Percentiles rank a stretch among this genome's conserved stretches.
Evolutionary conservation across 2,329 filamentous ascomycete genomes (phyloP).

Genomic region (Apiospora hydei): DNA sequence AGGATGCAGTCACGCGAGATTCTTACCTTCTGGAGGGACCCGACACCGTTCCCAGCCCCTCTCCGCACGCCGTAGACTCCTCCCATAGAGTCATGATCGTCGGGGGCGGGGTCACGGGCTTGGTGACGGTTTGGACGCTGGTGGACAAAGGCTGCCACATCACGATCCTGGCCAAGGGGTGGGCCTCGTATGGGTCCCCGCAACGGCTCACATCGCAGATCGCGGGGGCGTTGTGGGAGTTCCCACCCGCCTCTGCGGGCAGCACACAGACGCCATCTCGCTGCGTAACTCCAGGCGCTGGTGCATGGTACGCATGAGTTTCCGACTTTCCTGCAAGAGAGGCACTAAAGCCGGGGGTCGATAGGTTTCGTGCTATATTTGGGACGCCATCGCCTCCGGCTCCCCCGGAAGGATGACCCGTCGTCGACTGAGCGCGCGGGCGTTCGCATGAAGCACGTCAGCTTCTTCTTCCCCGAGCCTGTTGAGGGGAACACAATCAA

Average conservation of each 20-base stretch:
- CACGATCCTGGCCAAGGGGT: slow-evolving; percentile 41
- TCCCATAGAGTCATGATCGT: slow-evolving; percentile 40
- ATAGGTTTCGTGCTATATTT: slow-evolving; percentile 44
- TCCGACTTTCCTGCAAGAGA: neutral
- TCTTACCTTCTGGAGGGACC: slow-evolving; percentile 7
- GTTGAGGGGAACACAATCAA: slow-evolving; percentile 45
- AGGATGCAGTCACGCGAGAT: neutral
- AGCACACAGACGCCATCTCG: slow-evolving; percentile 49
- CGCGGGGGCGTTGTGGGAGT: slow-evolving; percentile 55
- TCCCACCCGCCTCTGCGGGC: slow-evolving; percentile 53
- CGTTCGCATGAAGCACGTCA: slow-evolving; percentile 46
- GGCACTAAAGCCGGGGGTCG: neutral
- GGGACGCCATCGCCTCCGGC: slow-evolving; percentile 46
- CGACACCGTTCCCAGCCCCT: neutral
- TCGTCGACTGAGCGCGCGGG: slow-evolving; percentile 39
- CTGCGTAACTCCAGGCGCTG: slow-evolving; percentile 49
- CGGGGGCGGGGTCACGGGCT: slow-evolving; percentile 43
- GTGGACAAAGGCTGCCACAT: slow-evolving; percentile 53
- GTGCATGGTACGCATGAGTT: slow-evolving; percentile 41
- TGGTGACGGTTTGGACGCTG: slow-evolving; percentile 49
- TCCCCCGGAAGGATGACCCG: slow-evolving; percentile 25
- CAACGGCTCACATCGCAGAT: slow-evolving; percentile 54
- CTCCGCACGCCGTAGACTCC: neutral
- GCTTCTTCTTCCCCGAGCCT: slow-evolving; percentile 47
- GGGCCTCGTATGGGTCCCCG: neutral